Base-by-base conservation (phyloP, 495 filamentous ascomycete genomes). In the Lasiosphaeriaceae sp. region DNA sequence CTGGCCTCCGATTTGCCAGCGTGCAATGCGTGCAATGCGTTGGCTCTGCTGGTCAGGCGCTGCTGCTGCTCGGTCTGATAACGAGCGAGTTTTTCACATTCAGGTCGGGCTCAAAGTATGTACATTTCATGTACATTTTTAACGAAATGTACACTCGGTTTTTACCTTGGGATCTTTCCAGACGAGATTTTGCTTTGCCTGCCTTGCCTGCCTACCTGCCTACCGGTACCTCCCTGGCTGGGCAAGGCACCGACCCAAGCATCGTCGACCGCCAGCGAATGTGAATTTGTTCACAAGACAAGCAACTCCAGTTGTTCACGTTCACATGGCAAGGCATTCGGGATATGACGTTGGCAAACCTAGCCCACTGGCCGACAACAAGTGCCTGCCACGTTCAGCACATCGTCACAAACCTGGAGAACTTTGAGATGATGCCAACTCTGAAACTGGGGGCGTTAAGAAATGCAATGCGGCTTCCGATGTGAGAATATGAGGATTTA, bases 21-120 rank as follows among this genome's bases (percentile, higher is more conserved):
- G 35, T 41, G 39, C 29, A 23, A 21, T 11, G 39, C 43, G 17
- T n/a, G 17, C n/a, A 31, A 51, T 60, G 52, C 57, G 52, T 17
- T 60, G 57, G 52, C n/a, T n/a, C n/a, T n/a, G n/a, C n/a, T n/a
- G n/a, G n/a, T 60, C 58, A 48, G 39, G 48, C 54, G 57, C 51
- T 46, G 57, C 37, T 31, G 20, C 45, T 31, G 24, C n/a, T n/a
- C n/a, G n/a, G n/a, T n/a, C n/a, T 24, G 29, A 41, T 21, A 41
- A 52, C 4, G 50, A n/a, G 39, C 5, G 8, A 4, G 9, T 16
- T 43, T 43, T 5, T 14, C 4, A 5, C n/a, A 5, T 17, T 11
- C 8, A 17, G 39, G 5, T 43, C 39, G 16, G 39, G 39, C 39
- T 43, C 47, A 50, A 34, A 50, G n/a, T n/a, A n/a, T n/a, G n/a